A percentile compares a stretch with the other conserved stretches of the same genome.
Evolutionary conservation across 2,329 filamentous ascomycete species (phyloP).

Genomic region (Volutella citrinella): DNA sequence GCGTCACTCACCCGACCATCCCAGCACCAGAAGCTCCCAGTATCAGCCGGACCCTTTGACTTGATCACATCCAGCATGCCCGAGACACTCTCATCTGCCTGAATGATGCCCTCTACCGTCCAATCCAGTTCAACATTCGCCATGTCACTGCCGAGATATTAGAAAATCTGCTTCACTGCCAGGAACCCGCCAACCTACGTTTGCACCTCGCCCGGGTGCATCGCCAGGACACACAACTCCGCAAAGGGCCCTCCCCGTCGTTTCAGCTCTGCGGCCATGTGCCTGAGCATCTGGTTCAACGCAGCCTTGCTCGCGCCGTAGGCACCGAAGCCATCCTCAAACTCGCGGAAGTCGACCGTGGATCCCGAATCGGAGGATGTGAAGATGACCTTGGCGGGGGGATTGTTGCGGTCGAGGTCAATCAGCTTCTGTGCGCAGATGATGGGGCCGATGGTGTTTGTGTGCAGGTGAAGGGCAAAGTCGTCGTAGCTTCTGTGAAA

Average conservation of each 20-base stretch:
- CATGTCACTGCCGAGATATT: too few relatives aligned
- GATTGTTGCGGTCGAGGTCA: conserved; percentile 1
- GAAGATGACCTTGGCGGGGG: too few relatives aligned
- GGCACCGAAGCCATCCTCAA: conserved; percentile 11
- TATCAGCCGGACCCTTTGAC: conserved; percentile 5
- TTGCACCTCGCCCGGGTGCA: too few relatives aligned
- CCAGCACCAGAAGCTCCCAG: conserved; percentile 9
- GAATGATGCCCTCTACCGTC: too few relatives aligned
- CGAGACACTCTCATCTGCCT: too few relatives aligned
- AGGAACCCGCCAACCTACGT: too few relatives aligned
- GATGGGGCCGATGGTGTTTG: conserved; percentile 10
- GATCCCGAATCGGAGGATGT: conserved; percentile 11
- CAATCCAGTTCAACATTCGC: too few relatives aligned
- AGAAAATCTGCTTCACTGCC: too few relatives aligned
- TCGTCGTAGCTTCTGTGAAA: too few relatives aligned
- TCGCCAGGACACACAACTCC: too few relatives aligned
- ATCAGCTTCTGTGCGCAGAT: conserved; percentile 11
- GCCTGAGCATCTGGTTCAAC: conserved; percentile 9
- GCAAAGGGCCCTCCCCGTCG: conserved; percentile 2
- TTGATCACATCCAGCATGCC: conserved; percentile 7
- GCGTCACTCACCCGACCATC: conserved; percentile 11
- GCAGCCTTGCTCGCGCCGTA: conserved; percentile 11
- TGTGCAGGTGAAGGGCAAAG: conserved; percentile 11
- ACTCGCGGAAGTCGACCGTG: conserved; percentile 4
- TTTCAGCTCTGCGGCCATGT: conserved; percentile 6